These are phyloP conservation scores for Podospora conica DNA, from an alignment of 495 filamentous ascomycete genomes.

Conservation along the genomic window DNA sequence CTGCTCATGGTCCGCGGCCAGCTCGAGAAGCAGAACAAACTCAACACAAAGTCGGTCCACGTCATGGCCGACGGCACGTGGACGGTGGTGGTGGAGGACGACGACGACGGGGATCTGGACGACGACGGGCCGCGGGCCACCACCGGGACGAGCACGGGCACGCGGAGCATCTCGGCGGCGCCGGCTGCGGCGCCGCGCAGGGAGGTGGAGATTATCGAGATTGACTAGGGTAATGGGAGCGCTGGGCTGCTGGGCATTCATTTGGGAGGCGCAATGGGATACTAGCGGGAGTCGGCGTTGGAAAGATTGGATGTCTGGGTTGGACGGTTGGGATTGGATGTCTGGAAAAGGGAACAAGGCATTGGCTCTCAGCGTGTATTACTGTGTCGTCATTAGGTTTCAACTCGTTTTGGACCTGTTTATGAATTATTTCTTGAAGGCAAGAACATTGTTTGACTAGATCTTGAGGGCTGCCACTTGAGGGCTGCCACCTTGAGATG, in stretches of 20 bases:
- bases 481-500: too few species aligned
- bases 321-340: background rate
- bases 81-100: constrained; percentile 35
- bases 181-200: background rate
- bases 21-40: constrained; percentile 36
- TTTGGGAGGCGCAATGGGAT: background rate
- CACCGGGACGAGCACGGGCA: background rate
- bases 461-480: too few species aligned
- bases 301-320: background rate
- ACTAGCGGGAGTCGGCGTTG: background rate
- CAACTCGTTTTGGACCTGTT: too few species aligned
- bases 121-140: constrained; percentile 8
- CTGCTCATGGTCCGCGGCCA: constrained; percentile 51
- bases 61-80: constrained; percentile 56
- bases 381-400: too few species aligned
- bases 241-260: background rate
- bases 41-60: constrained; percentile 51
- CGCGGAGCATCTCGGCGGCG: background rate
- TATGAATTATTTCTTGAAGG: background rate
- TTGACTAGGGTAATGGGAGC: constrained; percentile 8
- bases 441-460: background rate
- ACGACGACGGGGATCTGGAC: constrained; percentile 24
- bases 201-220: constrained; percentile 21
- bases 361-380: background rate
- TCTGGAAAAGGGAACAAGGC: background rate